Percentiles rank a stretch among this genome's conserved stretches.
Evolutionary conservation across 805 yeast species (phyloP).

Genomic region (Metschnikowia drakensbergensis): DNA sequence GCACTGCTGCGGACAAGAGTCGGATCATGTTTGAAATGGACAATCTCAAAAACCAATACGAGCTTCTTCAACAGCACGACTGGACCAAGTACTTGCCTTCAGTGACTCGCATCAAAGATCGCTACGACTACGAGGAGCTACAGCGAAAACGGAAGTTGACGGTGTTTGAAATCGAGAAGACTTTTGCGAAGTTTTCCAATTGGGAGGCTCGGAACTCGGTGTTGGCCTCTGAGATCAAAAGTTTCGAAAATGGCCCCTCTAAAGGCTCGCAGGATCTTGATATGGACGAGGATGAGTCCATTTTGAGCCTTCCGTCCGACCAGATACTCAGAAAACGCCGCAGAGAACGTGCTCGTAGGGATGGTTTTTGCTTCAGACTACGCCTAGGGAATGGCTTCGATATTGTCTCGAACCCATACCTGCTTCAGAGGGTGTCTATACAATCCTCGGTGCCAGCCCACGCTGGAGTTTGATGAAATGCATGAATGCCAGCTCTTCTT

Average conservation of each 20-base stretch:
- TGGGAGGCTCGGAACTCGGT: constrained; percentile 35
- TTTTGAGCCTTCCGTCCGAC: constrained; percentile 22
- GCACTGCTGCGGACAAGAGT: constrained; percentile 52
- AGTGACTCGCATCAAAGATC: constrained; percentile 49
- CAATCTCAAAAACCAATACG: constrained; percentile 42
- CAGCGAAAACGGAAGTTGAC: constrained; percentile 50
- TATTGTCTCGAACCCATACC: constrained; percentile 11
- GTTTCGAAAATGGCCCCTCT: not conserved
- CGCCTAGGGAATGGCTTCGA: constrained; percentile 16
- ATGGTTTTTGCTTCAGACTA: constrained; percentile 12
- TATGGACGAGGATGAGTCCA: constrained; percentile 22
- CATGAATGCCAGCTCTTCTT: not conserved
- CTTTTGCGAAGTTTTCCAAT: constrained; percentile 33
- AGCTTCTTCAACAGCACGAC: constrained; percentile 37
- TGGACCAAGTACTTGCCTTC: constrained; percentile 47
- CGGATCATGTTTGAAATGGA: constrained; percentile 56
- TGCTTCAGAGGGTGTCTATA: constrained; percentile 5
- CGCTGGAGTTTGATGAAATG: not conserved
- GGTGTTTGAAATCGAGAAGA: constrained; percentile 40
- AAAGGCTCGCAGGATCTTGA: constrained; percentile 18
- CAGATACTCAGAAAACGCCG: constrained; percentile 23
- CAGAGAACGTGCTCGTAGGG: constrained; percentile 12
- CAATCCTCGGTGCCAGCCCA: constrained; percentile 2
- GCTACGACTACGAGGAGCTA: constrained; percentile 48
- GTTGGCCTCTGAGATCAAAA: constrained; percentile 25